Evolutionary conservation across 345 rosid species (phyloP), one percentile per base, ranked within the genome.

Genomic region (rapeseed (Brassica napus)): DNA sequence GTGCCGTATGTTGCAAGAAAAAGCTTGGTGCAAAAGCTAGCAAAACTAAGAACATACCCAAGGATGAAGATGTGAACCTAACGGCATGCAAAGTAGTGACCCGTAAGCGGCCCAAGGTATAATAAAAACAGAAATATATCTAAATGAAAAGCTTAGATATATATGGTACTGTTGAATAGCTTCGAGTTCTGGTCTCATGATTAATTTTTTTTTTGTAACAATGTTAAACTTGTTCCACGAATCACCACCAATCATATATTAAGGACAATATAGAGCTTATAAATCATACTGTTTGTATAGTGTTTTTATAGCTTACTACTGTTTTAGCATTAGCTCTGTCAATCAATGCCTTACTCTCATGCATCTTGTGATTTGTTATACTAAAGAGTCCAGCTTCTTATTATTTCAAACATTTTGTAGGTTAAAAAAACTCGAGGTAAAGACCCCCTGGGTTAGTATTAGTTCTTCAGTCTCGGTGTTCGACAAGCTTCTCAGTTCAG

Each of bases 1-100:
- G 99, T 75, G 90, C 91, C 11, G 78, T 15, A 7, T 75, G 82
- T 77, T 96, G 99, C 83, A 87, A 97, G 83, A 82, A 79, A 76
- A 92, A 90, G 83, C 87, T 96, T 30, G 98, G 97, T 77, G 97
- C 84, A 57, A 91, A 89, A 79, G 85, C 94, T 37, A 79, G 69
- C 82, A 91, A 91, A 83, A 87, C 88, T 69, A 93, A 90, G 82
- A 79, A 42, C 54, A 37, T 81, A 64, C 82, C 90, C 57, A 1
- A 2, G 57, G 57, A 52, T 52, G 57, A 52, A 52, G 7, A 52
- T 52, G 57, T 52, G 57, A 52, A 52, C 21, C 57, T 52, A 47
- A 47, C 54, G 54, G 16, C 54, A 4, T 14, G 54, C 14, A 42
- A 42, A 42, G 49, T 1, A 47, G 55, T 47, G 16, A 47, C 16